Conservation (phyloP, 169 alveolate species). For the Plasmodium berghei region DNA sequence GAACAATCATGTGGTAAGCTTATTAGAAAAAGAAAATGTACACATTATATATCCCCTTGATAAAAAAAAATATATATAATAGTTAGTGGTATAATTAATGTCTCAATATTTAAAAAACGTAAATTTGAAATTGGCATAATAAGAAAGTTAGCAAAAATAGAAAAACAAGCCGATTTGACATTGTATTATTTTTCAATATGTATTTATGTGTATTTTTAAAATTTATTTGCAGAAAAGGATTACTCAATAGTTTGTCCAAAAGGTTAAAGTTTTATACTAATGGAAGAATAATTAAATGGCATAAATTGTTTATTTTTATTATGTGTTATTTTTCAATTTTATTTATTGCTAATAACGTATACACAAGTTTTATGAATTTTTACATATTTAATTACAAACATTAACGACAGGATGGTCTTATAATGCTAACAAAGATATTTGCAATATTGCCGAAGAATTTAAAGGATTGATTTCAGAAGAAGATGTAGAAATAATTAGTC, state of each 20-base stretch:
- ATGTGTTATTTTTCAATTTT: not conserved
- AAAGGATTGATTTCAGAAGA: constrained; percentile 62
- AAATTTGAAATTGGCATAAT: no score
- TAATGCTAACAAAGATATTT: constrained; percentile 25
- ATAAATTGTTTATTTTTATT: constrained; percentile 4
- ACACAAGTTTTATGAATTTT: not conserved
- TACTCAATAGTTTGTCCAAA: constrained; percentile 72
- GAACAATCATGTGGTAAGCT: constrained; percentile 55
- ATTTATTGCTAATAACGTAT: not conserved
- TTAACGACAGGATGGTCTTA: constrained; percentile 63
- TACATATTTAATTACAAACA: no score
- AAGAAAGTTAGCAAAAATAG: no score
- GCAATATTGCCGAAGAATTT: constrained; percentile 23
- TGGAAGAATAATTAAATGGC: not conserved
- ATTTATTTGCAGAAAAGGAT: constrained; percentile 50
- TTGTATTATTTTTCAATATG: no score
- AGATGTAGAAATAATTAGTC: constrained; percentile 54
- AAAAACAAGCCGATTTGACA: no score
- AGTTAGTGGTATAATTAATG: not conserved
- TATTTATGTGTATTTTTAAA: not conserved
- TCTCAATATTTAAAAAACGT: no score
- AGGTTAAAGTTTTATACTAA: constrained; percentile 23
- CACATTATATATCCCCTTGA: constrained; percentile 2
- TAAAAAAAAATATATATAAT: not conserved
- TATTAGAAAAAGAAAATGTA: not conserved